phyloP scores from a whole-genome alignment of 2,329 filamentous ascomycete genomes.

The Polytolypa hystricis region DNA sequence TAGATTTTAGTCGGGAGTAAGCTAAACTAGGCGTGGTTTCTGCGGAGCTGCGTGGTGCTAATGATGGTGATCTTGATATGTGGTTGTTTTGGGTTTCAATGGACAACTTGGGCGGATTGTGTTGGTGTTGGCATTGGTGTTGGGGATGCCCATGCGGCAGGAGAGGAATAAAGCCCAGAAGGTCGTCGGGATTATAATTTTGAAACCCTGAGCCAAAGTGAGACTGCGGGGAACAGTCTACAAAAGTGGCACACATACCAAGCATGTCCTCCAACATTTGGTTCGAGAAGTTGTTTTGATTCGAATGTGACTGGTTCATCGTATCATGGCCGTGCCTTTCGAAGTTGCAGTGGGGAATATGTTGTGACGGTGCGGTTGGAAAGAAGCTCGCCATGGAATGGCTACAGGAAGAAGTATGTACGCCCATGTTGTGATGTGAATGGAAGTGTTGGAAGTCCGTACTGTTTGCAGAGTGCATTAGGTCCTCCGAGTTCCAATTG shows the following conservation, averaged over 20 bases:
- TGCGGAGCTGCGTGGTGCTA: background rate
- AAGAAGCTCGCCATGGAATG: slow-evolving; percentile 13
- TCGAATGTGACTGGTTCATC: too few relatives aligned
- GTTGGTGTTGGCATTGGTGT: slow-evolving; percentile 21
- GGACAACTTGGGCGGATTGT: slow-evolving; percentile 20
- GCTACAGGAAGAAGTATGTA: slow-evolving; percentile 1
- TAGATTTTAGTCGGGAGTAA: slow-evolving; percentile 7
- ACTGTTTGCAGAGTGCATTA: slow-evolving; percentile 17
- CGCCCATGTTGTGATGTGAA: slow-evolving; percentile 6
- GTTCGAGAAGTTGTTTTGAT: background rate
- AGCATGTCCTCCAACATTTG: slow-evolving; percentile 24
- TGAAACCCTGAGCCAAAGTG: slow-evolving; percentile 4
- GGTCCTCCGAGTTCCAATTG: slow-evolving; percentile 18
- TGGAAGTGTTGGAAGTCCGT: slow-evolving; percentile 13
- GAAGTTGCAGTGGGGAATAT: too few relatives aligned
- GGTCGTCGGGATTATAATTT: slow-evolving; percentile 12
- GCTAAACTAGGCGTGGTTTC: background rate
- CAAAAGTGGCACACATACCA: slow-evolving; percentile 22
- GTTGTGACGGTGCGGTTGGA: slow-evolving; percentile 2
- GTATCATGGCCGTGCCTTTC: too few relatives aligned
- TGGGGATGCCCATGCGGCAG: slow-evolving; percentile 22
- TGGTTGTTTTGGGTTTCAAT: slow-evolving; percentile 11
- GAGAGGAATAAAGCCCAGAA: slow-evolving; percentile 14
- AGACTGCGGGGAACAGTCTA: slow-evolving; percentile 6
- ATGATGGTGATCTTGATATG: slow-evolving; percentile 12